phyloP scores from a whole-genome alignment of 306 rosid species.

The Vigna trinervia region DNA sequence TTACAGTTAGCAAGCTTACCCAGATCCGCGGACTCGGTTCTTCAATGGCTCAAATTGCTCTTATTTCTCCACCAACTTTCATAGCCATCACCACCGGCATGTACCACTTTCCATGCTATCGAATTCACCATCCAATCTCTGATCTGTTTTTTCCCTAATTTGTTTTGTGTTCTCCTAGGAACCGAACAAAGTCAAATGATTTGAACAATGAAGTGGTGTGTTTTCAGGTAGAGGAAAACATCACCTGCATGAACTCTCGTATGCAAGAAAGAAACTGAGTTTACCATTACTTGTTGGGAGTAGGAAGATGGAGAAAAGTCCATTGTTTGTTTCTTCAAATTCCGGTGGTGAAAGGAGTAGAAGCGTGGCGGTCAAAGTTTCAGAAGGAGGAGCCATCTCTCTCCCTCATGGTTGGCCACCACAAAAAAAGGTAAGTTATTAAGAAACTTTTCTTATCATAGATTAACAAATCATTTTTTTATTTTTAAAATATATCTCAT shows the following conservation, averaged over 20 bases:
- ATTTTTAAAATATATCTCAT: no score
- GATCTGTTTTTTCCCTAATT: background rate
- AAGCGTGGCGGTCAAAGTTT: conserved; percentile 27
- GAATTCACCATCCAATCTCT: background rate
- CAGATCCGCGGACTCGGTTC: conserved; percentile 14
- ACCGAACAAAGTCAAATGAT: background rate
- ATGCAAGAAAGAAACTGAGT: conserved; percentile 14
- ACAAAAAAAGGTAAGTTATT: conserved; percentile 45
- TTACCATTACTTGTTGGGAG: background rate
- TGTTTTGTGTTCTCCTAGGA: background rate
- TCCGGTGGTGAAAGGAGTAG: conserved; percentile 20
- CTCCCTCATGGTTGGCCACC: conserved; percentile 22
- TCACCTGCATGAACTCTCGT: background rate
- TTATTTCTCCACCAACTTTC: conserved; percentile 47
- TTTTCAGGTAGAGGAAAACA: conserved; percentile 46
- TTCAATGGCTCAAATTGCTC: conserved; percentile 55
- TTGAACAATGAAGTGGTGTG: background rate
- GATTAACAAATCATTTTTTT: no score
- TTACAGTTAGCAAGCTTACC: conserved; percentile 1
- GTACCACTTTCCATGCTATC: conserved; percentile 23
- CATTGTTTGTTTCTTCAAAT: conserved; percentile 39
- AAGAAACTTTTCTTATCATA: no score
- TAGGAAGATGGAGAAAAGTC: conserved; percentile 24
- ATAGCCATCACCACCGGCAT: conserved; percentile 45
- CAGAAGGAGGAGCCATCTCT: conserved; percentile 49